Conservation (phyloP, 2,329 filamentous ascomycete genomes). For the Pleomassaria siparia region DNA sequence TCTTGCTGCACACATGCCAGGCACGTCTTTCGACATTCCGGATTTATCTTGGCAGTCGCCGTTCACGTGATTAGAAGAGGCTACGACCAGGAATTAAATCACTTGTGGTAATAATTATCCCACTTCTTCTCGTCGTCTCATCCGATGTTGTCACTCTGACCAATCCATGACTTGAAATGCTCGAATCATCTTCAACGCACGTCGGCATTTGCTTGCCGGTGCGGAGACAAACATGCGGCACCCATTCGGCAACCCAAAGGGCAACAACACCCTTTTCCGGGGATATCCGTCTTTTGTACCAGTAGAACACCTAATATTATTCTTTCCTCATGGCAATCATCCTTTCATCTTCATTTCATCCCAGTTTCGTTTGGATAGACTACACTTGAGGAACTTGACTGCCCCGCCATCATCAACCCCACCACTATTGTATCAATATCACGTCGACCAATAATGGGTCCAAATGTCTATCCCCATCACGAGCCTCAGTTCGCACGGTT, state of each 20-base stretch:
- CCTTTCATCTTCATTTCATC: not conserved
- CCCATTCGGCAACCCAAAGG: slow-evolving; percentile 22
- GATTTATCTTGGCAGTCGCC: slow-evolving; percentile 20
- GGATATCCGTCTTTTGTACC: slow-evolving; percentile 25
- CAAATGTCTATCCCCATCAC: slow-evolving; percentile 52
- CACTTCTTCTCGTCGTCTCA: too few species aligned
- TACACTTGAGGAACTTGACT: not conserved
- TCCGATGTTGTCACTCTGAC: too few species aligned
- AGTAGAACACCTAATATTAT: not conserved
- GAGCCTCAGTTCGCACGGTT: slow-evolving; percentile 64
- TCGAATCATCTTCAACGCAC: too few species aligned
- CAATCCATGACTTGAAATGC: too few species aligned
- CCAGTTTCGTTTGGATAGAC: not conserved
- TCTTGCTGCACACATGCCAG: slow-evolving; percentile 6
- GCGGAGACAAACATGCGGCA: slow-evolving; percentile 1
- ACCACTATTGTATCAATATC: too few species aligned
- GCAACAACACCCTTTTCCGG: slow-evolving; percentile 29
- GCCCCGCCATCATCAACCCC: slow-evolving; percentile 1
- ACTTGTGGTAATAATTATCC: not conserved
- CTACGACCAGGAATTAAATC: not conserved
- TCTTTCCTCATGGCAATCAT: not conserved
- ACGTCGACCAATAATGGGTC: slow-evolving; percentile 12
- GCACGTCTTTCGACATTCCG: slow-evolving; percentile 26
- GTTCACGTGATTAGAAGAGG: slow-evolving; percentile 27
- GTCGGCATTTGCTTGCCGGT: too few species aligned